phyloP scores from a whole-genome alignment of 2,329 filamentous ascomycete genomes.

The Lasiodiplodia gonubiensis region DNA sequence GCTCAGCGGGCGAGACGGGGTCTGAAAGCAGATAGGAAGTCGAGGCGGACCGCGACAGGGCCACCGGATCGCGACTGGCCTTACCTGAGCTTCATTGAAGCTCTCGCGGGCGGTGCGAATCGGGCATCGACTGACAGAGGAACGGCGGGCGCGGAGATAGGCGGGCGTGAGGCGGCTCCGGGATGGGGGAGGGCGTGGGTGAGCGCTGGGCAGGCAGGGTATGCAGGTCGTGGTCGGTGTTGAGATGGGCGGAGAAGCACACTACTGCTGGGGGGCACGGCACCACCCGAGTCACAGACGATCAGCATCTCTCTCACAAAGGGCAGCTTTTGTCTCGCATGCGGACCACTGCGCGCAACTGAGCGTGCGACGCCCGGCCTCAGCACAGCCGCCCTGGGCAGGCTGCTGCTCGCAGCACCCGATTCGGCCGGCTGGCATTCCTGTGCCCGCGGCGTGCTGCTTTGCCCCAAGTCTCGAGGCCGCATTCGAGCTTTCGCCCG shows the following conservation, averaged over 20 bases:
- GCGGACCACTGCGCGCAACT: conserved; percentile 21
- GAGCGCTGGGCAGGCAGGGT: conserved; percentile 20
- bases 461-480: conserved; percentile 1
- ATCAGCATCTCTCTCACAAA: conserved; percentile 28
- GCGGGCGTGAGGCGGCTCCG: conserved; percentile 10
- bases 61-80: conserved; percentile 27
- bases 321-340: conserved; percentile 27
- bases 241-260: conserved; percentile 27
- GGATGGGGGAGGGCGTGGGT: conserved; percentile 20
- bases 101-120: conserved; percentile 21
- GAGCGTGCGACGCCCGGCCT: conserved; percentile 16
- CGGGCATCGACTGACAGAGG: conserved; percentile 24
- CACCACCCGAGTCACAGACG: conserved; percentile 24
- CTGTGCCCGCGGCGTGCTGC: conserved; percentile 11
- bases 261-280: conserved; percentile 25
- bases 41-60: conserved; percentile 28
- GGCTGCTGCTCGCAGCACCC: conserved; percentile 6
- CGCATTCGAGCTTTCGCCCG: conserved; percentile 17
- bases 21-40: conserved; percentile 29
- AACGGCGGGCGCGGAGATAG: conserved; percentile 23
- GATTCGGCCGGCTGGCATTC: conserved; percentile 18
- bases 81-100: conserved; percentile 29
- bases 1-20: conserved; percentile 27
- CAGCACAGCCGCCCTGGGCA: conserved; percentile 2
- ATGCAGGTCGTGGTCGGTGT: conserved; percentile 27